Evolutionary conservation across 306 rosid genomes (phyloP).

Genomic region (Malus domestica): ASM211411v1 NC_041796.1:10027001-10027500

Average conservation of each 20-base stretch:
- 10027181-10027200: slow-evolving; percentile 50
- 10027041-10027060: slow-evolving; percentile 36
- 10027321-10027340: slow-evolving; percentile 42
- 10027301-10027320: slow-evolving; percentile 56
- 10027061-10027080: slow-evolving; percentile 84
- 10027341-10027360: slow-evolving; percentile 61
- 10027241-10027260: slow-evolving; percentile 62
- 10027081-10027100: slow-evolving; percentile 60
- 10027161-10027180: slow-evolving; percentile 69
- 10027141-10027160: slow-evolving; percentile 90
- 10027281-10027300: slow-evolving; percentile 81
- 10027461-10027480: slow-evolving; percentile 54
- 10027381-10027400: slow-evolving; percentile 45
- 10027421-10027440: slow-evolving; percentile 77
- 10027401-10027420: slow-evolving; percentile 39
- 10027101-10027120: slow-evolving; percentile 47
- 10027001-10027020: slow-evolving; percentile 80
- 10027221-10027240: slow-evolving; percentile 61
- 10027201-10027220: slow-evolving; percentile 77
- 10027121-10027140: slow-evolving; percentile 69
- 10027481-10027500: slow-evolving; percentile 62
- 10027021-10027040: slow-evolving; percentile 68
- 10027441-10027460: slow-evolving; percentile 51
- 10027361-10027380: slow-evolving; percentile 73
- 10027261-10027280: slow-evolving; percentile 54